phyloP scores from a whole-genome alignment of 1,284 basidiomycete genomes.

The Coniophora puteana region DNA sequence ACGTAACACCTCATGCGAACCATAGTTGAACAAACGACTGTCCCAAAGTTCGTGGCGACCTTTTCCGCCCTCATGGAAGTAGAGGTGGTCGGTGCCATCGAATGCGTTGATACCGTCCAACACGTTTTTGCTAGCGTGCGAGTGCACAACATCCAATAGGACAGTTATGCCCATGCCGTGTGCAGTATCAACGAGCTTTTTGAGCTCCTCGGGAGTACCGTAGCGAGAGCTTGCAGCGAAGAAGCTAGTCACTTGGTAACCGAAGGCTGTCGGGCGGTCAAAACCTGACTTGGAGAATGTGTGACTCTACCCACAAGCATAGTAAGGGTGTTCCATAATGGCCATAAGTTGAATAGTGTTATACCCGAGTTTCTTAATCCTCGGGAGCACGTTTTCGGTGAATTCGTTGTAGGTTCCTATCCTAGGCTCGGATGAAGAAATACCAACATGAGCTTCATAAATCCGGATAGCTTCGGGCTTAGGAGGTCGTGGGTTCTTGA shows the following conservation, averaged over 20 bases:
- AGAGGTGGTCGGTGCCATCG: slow-evolving; percentile 94
- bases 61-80: slow-evolving; percentile 92
- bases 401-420: slow-evolving; percentile 98
- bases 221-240: slow-evolving; percentile 97
- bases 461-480: slow-evolving; percentile 77
- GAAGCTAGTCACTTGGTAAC: slow-evolving; percentile 97
- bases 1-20: slow-evolving; percentile 88
- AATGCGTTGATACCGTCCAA: slow-evolving; percentile 94
- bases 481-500: slow-evolving; percentile 77
- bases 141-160: slow-evolving; percentile 95
- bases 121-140: slow-evolving; percentile 97
- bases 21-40: slow-evolving; percentile 95
- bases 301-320: slow-evolving; percentile 71
- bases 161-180: slow-evolving; percentile 93
- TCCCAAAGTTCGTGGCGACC: slow-evolving; percentile 98
- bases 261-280: slow-evolving; percentile 71
- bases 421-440: slow-evolving; percentile 83
- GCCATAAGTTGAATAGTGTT: slow-evolving; percentile 98
- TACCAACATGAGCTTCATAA: slow-evolving; percentile 98
- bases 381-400: slow-evolving; percentile 77
- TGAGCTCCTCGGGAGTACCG: slow-evolving; percentile 93
- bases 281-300: slow-evolving; percentile 9
- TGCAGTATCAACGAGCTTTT: slow-evolving; percentile 92
- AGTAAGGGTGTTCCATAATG: slow-evolving; percentile 98
- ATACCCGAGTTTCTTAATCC: slow-evolving; percentile 91